phyloP scores from a whole-genome alignment of 345 rosid genomes.

The Lepidium sativum region DNA sequence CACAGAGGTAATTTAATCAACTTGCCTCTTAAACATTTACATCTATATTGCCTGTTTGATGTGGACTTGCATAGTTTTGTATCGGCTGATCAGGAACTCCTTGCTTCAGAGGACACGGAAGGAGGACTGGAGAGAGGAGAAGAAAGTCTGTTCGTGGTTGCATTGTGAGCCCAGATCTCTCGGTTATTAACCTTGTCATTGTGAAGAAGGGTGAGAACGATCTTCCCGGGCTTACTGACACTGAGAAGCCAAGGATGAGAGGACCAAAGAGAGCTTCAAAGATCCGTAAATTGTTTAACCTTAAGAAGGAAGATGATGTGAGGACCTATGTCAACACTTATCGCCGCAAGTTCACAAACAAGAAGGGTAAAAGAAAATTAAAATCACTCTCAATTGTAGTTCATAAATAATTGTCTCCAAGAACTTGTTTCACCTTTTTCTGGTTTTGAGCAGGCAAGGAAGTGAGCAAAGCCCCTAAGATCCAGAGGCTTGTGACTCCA shows the following conservation, averaged over 20 bases:
- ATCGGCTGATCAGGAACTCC: slow-evolving; percentile 46
- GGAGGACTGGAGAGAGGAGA: slow-evolving; percentile 69
- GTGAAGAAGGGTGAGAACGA: slow-evolving; percentile 77
- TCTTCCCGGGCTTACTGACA: slow-evolving; percentile 68
- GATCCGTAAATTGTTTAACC: slow-evolving; percentile 69
- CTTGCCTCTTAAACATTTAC: neutral
- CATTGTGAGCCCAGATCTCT: slow-evolving; percentile 72
- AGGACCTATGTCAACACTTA: slow-evolving; percentile 75
- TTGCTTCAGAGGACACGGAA: slow-evolving; percentile 70
- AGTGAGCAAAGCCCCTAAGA: slow-evolving; percentile 83
- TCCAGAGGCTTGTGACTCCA: slow-evolving; percentile 82
- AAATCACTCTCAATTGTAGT: neutral
- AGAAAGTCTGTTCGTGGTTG: slow-evolving; percentile 91
- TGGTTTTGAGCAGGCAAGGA: slow-evolving; percentile 47
- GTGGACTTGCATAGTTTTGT: neutral
- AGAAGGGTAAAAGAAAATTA: slow-evolving; percentile 16
- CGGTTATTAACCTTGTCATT: slow-evolving; percentile 70
- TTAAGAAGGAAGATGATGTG: slow-evolving; percentile 72
- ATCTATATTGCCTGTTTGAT: neutral
- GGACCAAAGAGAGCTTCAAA: slow-evolving; percentile 84
- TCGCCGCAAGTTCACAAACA: slow-evolving; percentile 65
- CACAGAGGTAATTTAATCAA: slow-evolving; percentile 35
- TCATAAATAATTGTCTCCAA: neutral
- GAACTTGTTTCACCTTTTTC: neutral
- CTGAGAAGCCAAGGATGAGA: slow-evolving; percentile 72